Conservation (phyloP, 2,329 filamentous ascomycete genomes). For the Pezicula carpinea region DNA sequence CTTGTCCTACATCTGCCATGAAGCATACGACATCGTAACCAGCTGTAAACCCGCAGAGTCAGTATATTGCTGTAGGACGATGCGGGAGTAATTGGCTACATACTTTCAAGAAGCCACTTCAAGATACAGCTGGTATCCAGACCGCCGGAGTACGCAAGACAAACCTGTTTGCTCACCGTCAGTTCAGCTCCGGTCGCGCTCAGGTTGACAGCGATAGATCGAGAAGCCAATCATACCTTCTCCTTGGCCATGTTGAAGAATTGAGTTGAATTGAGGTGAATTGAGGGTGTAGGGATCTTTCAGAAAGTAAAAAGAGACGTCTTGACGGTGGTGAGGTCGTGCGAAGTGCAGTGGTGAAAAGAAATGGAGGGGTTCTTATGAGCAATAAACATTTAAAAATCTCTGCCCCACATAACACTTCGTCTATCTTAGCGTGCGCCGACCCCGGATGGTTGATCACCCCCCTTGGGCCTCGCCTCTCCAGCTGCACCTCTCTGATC, state of each 20-base stretch:
- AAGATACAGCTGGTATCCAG: slow-evolving; percentile 41
- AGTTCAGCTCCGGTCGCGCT: not conserved
- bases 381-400: no score
- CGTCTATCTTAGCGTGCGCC: no score
- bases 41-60: not conserved
- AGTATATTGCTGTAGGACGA: no score
- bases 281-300: not conserved
- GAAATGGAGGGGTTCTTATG: no score
- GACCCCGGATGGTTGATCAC: no score
- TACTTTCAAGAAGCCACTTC: slow-evolving; percentile 41
- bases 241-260: not conserved
- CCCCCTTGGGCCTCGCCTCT: no score
- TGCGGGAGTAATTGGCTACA: no score
- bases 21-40: slow-evolving; percentile 44
- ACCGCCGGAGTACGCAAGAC: slow-evolving; percentile 39
- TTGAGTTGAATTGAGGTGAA: not conserved
- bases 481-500: no score
- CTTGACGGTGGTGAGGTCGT: no score
- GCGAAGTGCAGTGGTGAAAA: no score
- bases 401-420: no score
- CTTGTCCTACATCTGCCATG: slow-evolving; percentile 70
- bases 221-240: not conserved
- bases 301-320: no score
- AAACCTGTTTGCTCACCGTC: slow-evolving; percentile 27
- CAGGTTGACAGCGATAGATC: not conserved